Conservation (phyloP, 805 yeast species). For the Groenewaldozyma tartarivorans region DNA sequence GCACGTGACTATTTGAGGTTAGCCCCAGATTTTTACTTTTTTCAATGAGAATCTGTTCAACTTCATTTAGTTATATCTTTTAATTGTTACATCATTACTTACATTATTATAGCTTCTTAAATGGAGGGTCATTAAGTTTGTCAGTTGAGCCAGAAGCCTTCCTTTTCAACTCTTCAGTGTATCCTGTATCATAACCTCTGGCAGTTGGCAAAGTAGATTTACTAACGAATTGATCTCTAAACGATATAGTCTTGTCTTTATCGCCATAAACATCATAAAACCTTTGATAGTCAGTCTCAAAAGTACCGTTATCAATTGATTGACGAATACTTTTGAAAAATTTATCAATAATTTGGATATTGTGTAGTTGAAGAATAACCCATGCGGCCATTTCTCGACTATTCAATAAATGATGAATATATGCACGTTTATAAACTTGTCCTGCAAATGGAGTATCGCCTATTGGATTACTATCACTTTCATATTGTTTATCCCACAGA, state of each 20-base stretch:
- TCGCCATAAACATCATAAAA: slow-evolving; percentile 19
- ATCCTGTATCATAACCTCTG: slow-evolving; percentile 16
- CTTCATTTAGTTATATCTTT: too few relatives aligned
- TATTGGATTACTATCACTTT: slow-evolving; percentile 23
- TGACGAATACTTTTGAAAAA: slow-evolving; percentile 26
- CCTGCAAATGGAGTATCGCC: slow-evolving; percentile 16
- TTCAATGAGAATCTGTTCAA: too few relatives aligned
- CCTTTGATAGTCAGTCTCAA: slow-evolving; percentile 15
- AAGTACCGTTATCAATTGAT: slow-evolving; percentile 24
- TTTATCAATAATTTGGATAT: slow-evolving; percentile 20
- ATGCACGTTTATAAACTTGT: slow-evolving; percentile 28
- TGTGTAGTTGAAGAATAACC: slow-evolving; percentile 33
- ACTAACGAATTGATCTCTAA: slow-evolving; percentile 9
- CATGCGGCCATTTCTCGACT: slow-evolving; percentile 36
- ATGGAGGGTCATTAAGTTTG: slow-evolving; percentile 14
- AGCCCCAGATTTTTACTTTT: not conserved
- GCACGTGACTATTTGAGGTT: not conserved
- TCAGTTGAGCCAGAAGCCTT: slow-evolving; percentile 8
- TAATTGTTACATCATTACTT: too few relatives aligned
- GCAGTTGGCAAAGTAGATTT: slow-evolving; percentile 14
- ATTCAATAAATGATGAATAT: slow-evolving; percentile 32
- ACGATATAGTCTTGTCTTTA: slow-evolving; percentile 2
- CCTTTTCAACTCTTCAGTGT: slow-evolving; percentile 10
- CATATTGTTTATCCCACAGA: slow-evolving; percentile 25
- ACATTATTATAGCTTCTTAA: slow-evolving; percentile 8